A percentile compares a stretch with the other conserved stretches of the same genome.
Conservation (phyloP, 208 protist genomes). For the Wallacemonas sp. region DNA sequence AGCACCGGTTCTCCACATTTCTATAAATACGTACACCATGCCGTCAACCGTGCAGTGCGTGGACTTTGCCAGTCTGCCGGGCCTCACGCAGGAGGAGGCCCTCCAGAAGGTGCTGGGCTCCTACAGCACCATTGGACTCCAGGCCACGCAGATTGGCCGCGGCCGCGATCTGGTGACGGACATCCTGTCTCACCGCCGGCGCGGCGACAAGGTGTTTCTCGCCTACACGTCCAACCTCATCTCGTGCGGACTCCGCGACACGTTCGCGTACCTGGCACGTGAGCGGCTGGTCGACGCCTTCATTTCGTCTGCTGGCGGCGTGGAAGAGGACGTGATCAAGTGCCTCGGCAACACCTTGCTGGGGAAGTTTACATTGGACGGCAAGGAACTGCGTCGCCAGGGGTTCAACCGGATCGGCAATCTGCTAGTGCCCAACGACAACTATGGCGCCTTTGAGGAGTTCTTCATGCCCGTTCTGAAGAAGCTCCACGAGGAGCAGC, state of each 20-base stretch:
- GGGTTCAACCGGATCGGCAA: constrained; percentile 99
- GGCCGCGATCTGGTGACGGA: constrained; percentile 67
- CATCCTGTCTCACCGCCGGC: constrained; percentile 47
- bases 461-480: constrained; percentile 99
- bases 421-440: constrained; percentile 99
- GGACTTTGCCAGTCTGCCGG: constrained; percentile 59
- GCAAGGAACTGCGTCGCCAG: constrained; percentile 81
- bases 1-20: too few relatives aligned
- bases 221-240: constrained; percentile 99
- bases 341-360: constrained; percentile 96
- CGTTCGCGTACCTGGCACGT: constrained; percentile 96
- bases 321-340: constrained; percentile 99
- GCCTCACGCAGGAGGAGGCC: constrained; percentile 49
- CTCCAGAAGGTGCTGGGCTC: constrained; percentile 44
- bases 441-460: constrained; percentile 99
- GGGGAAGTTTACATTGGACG: constrained; percentile 95
- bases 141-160: constrained; percentile 77
- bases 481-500: constrained; percentile 92
- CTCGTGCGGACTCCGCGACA: constrained; percentile 98
- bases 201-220: constrained; percentile 95
- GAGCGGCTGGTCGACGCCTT: constrained; percentile 97
- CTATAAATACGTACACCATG: too few relatives aligned
- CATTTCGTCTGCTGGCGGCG: constrained; percentile 98
- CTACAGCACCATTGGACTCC: constrained; percentile 58
- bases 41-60: constrained; percentile 29